Evolutionary conservation across 805 yeast genomes (phyloP), one percentile per base, ranked within the genome.

Genomic region (Cyberlindnera euphorbiae): DNA sequence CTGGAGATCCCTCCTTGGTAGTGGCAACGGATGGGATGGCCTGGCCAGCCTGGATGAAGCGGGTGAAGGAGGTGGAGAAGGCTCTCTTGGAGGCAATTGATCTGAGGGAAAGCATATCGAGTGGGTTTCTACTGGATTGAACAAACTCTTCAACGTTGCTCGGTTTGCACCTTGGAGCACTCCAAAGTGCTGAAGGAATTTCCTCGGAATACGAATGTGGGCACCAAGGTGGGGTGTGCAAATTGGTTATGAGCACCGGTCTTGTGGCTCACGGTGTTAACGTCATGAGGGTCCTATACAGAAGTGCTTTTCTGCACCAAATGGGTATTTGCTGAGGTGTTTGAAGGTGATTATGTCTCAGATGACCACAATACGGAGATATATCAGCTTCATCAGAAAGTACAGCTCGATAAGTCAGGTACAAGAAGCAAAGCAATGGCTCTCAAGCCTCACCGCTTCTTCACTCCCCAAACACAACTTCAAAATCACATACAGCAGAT

Each of bases 1-100:
- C 81, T 33, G 90, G 90, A 15, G 84, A 71, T 28, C 73, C 75
- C 44, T 77, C 81, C 34, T 55, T 62, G 41, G 74, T 60, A 27
- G 77, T 64, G n/a, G 71, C 51, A 12, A 64, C 67, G 0, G 71
- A 57, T n/a, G 90, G 89, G 39, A 84, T 65, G 32, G 59, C 46
- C 47, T 76, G 79, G 19, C 94, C 93, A 14, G 63, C 76, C 28
- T 71, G 58, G 42, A 78, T 63, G 22, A 50, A 29, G 10, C 52
- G 39, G 25, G 54, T 49, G 14, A 52, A 29, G 9, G 49, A 38
- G 15, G 58, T 39, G 31, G 46, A 48, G 47, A 59, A 58, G 16
- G 46, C 41, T 35, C 60, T 55, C 26, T 24, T 39, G 23, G 36
- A 15, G 7, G n/a, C 16, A 15, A 27, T 24, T 5, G 22, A 17